phyloP scores from a whole-genome alignment of 257 asterid species.

The Jaltomata sinuosa region DNA sequence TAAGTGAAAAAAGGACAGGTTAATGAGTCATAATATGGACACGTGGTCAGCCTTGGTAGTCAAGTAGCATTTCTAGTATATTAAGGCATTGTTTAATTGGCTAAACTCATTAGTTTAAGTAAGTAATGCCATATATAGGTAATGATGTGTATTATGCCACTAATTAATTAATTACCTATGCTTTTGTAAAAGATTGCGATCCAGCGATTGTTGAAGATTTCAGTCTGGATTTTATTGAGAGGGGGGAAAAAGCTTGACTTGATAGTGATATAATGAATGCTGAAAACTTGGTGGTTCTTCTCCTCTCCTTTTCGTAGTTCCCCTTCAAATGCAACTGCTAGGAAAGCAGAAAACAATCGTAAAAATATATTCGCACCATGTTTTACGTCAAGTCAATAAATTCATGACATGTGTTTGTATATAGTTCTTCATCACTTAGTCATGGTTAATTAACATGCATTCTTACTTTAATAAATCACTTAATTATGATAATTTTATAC shows the following conservation, averaged over 20 bases:
- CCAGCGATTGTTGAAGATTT: conserved; percentile 13
- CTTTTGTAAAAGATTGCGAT: conserved; percentile 3
- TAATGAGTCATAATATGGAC: conserved; percentile 34
- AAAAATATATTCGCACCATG: too few species aligned
- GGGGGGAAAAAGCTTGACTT: not conserved
- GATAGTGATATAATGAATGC: not conserved
- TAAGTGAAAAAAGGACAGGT: conserved; percentile 12
- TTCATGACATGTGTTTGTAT: not conserved
- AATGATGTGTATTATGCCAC: conserved; percentile 45
- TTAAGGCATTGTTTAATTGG: conserved; percentile 17
- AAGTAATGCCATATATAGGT: conserved; percentile 41
- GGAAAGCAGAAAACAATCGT: not conserved
- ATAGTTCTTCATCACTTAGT: not conserved
- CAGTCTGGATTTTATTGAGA: not conserved
- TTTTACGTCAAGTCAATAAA: not conserved
- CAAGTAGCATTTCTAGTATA: conserved; percentile 13
- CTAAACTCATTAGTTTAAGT: conserved; percentile 12
- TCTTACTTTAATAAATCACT: too few species aligned
- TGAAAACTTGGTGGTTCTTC: not conserved
- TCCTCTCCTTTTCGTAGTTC: not conserved
- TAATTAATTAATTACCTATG: conserved; percentile 12
- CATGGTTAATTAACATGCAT: too few species aligned
- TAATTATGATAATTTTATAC: too few species aligned
- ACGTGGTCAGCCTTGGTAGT: conserved; percentile 21
- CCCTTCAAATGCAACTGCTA: not conserved